Evolutionary conservation across 1,284 basidiomycete species (phyloP), one percentile per base, ranked within the genome.

Genomic region (Leccinum variabile): DNA sequence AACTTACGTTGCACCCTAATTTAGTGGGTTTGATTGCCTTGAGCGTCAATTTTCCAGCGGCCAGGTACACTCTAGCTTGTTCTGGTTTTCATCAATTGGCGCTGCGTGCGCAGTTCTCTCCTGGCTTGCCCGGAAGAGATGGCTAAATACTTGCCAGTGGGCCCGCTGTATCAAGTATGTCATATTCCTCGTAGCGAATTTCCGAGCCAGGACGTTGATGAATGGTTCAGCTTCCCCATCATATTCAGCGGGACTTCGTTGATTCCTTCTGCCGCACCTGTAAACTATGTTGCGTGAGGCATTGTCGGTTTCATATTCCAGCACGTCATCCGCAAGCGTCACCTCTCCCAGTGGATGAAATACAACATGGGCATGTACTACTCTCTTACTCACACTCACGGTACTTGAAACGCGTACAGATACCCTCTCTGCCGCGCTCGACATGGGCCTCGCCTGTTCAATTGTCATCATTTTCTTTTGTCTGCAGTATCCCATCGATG

Each of bases 271-370:
- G 80, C 80, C 9, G 76, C 75, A 16, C 79, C 80, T 14, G 66
- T 77, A 63, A 82, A 82, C 71, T 82, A 79, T 66, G 79, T 82
- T 7, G 76, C 81, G 2, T 82, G 81, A 81, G 76, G 75, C n/a
- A 77, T 82, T 60, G 78, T 82, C 54, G 81, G 81, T 8, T 82
- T 82, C 69, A 74, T 81, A 62, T 85, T 85, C 78, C 82, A 87
- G 73, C 86, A 81, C 64, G 66, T 82, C 67, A 80, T 84, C 61
- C 79, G 82, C 41, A 74, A 80, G 61, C 76, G 80, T 35, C 70
- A 81, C 65, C 82, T 83, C 67, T 72, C 77, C 32, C 85, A 82
- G 82, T 84, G 83, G 82, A 77, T 80, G 6, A 81, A 83, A 73
- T 87, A 85, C 72, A 84, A 84, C 70, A 39, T 39, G 37, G 18